These are phyloP conservation scores for Bigelowiella natans DNA, from an alignment of 78 protist species.

Conservation along the genomic window DNA sequence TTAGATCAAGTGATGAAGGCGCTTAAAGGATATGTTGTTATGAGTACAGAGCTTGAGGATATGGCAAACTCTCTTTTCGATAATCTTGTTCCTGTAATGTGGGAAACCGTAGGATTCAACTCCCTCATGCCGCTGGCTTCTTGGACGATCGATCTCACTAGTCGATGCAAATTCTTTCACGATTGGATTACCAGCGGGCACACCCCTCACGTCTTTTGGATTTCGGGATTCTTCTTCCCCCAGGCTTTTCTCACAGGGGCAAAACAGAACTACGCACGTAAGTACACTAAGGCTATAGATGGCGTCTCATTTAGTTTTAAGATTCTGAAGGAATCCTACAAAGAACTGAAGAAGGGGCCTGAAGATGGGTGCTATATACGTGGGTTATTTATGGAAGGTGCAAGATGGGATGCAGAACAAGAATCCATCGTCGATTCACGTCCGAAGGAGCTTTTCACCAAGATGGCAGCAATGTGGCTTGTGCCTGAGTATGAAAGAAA, in stretches of 20 bases:
- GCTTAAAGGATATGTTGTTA: conserved; percentile 53
- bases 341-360: background rate
- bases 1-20: conserved; percentile 42
- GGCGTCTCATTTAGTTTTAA: conserved; percentile 23
- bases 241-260: conserved; percentile 77
- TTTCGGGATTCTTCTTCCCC: conserved; percentile 77
- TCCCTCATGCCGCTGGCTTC: conserved; percentile 57
- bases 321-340: background rate
- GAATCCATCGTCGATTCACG: conserved; percentile 44
- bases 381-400: conserved; percentile 64
- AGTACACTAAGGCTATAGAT: conserved; percentile 42
- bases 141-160: conserved; percentile 56
- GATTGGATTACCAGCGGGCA: conserved; percentile 60
- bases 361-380: conserved; percentile 47
- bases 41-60: conserved; percentile 55
- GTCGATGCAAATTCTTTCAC: conserved; percentile 33
- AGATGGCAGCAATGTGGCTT: conserved; percentile 51
- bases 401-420: conserved; percentile 41
- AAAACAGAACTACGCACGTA: conserved; percentile 62
- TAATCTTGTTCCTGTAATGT: conserved; percentile 32
- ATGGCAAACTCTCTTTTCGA: conserved; percentile 38
- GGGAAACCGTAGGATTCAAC: conserved; percentile 46
- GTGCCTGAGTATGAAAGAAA: conserved; percentile 31
- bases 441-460: conserved; percentile 69
- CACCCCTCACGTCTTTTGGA: conserved; percentile 49